These are phyloP conservation scores for Septoria linicola DNA, from an alignment of 2,329 filamentous ascomycete genomes.

Conservation along the genomic window DNA sequence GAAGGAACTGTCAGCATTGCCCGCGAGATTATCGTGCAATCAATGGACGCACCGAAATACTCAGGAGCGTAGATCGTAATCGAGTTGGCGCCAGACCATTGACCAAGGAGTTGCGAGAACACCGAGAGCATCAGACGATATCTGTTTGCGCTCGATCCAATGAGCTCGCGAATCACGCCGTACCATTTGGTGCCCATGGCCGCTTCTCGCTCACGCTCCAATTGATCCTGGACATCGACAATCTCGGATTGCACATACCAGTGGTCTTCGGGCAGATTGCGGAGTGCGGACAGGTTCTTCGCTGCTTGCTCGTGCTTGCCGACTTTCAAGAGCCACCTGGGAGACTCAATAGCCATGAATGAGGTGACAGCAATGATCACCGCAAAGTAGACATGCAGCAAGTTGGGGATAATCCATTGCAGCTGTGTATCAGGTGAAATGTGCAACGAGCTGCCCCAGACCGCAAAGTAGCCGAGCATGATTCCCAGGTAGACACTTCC, in stretches of 20 bases:
- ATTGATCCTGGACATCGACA: constrained; percentile 63
- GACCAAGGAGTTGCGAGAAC: constrained; percentile 68
- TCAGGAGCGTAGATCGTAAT: constrained; percentile 77
- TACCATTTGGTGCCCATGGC: constrained; percentile 64
- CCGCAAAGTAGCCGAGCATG: constrained; percentile 71
- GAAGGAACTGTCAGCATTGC: too few relatives aligned
- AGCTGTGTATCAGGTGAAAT: constrained; percentile 43
- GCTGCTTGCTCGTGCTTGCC: constrained; percentile 35
- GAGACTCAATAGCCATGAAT: constrained; percentile 41
- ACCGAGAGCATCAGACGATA: constrained; percentile 70
- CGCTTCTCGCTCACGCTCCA: constrained; percentile 70
- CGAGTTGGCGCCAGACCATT: constrained; percentile 65
- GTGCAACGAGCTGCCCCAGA: constrained; percentile 54
- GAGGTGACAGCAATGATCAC: constrained; percentile 68
- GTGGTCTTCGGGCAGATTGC: constrained; percentile 34
- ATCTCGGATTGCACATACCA: constrained; percentile 49
- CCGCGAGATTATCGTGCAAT: too few relatives aligned
- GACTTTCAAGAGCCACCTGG: constrained; percentile 38
- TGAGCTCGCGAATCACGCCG: constrained; percentile 67
- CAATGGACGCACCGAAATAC: constrained; percentile 54
- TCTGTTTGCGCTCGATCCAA: constrained; percentile 65
- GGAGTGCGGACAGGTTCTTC: constrained; percentile 33
- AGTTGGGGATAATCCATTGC: constrained; percentile 67
- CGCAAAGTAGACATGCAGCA: constrained; percentile 75
- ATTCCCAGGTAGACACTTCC: constrained; percentile 72